Evolutionary conservation across 352 stramenopile species (phyloP).

Genomic region (Pythium rishiriense): DNA sequence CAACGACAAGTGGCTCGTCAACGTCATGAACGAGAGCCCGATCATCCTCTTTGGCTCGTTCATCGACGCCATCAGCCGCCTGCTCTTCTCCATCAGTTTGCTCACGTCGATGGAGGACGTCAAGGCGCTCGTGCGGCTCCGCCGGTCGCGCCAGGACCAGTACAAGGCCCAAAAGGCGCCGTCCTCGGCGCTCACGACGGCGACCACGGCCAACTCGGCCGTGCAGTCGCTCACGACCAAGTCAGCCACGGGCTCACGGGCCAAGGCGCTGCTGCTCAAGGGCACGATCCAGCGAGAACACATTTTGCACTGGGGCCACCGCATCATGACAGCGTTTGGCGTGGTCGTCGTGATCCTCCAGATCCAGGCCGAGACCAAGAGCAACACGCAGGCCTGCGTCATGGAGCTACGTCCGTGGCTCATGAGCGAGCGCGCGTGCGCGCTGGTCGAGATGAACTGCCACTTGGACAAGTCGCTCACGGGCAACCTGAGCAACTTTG

Average conservation of each 20-base stretch:
- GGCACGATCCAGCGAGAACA: slow-evolving; percentile 1
- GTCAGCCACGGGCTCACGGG: neutral
- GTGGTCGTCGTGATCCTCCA: neutral
- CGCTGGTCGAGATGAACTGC: slow-evolving; percentile 16
- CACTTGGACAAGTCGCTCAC: neutral
- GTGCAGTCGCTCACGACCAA: neutral
- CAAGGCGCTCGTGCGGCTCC: slow-evolving; percentile 8
- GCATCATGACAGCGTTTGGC: slow-evolving; percentile 2
- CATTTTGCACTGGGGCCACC: slow-evolving; percentile 2
- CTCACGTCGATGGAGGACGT: slow-evolving; percentile 10
- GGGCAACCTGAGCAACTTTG: slow-evolving; percentile 7
- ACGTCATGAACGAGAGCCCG: slow-evolving; percentile 6
- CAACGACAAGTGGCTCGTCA: slow-evolving; percentile 7
- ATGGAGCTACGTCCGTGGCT: slow-evolving; percentile 16
- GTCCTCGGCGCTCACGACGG: neutral
- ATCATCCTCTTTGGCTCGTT: slow-evolving; percentile 10
- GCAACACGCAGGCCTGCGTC: neutral
- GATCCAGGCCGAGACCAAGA: neutral
- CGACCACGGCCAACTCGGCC: neutral
- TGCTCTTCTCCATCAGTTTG: slow-evolving; percentile 15
- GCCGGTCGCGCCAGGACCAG: slow-evolving; percentile 1
- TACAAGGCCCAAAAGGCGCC: neutral
- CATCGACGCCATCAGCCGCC: slow-evolving; percentile 5
- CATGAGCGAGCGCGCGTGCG: slow-evolving; percentile 4
- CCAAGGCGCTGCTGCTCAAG: neutral